Evolutionary conservation across 2,329 filamentous ascomycete genomes (phyloP), one percentile per base, ranked within the genome.

Genomic region (Xylariaceae sp.): DNA sequence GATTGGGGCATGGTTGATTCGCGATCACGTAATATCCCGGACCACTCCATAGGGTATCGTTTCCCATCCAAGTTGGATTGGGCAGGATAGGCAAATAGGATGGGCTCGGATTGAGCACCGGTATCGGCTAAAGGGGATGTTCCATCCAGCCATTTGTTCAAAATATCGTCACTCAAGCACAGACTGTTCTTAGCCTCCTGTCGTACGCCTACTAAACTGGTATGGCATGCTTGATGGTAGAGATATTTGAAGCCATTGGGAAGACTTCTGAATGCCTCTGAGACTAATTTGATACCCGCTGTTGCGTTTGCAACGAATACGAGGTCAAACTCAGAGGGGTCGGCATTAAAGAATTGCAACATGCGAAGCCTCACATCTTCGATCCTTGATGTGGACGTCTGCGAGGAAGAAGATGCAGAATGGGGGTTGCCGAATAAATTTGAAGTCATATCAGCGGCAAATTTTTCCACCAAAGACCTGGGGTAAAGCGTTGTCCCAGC

Each of bases 61-160:
- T 75, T 77, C 3, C 91, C 91, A 50, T 91, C 85, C 85, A 96
- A 86, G 58, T 96, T 95, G 24, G 90, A 96, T 60, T 97, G 91
- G 2, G 84, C 90, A 7, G 91, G 86, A 60, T 89, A 96, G 19
- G 88, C 86, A 61, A 97, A 88, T 1, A 78, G 49, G 12, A 66
- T 61, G 19, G 64, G 55, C n/a, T 56, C 33, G 28, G 39, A 32
- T 37, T 46, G 35, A 30, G 33, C 26, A 45, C 54, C 48, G 34
- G 59, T 37, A 30, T 57, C 39, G n/a, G 38, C 19, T 49, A 69
- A 54, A 17, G 62, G 53, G 24, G 52, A 45, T 9, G 54, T 45
- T 18, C 70, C 64, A 4, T 63, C 58, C 7, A 90, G 65, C 85
- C 87, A 95, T 2, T 61, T 53, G 13, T 81, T 68, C 8, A 94